Conservation (phyloP, 2,329 filamentous ascomycete species). For the Aulographum hederae region DNA sequence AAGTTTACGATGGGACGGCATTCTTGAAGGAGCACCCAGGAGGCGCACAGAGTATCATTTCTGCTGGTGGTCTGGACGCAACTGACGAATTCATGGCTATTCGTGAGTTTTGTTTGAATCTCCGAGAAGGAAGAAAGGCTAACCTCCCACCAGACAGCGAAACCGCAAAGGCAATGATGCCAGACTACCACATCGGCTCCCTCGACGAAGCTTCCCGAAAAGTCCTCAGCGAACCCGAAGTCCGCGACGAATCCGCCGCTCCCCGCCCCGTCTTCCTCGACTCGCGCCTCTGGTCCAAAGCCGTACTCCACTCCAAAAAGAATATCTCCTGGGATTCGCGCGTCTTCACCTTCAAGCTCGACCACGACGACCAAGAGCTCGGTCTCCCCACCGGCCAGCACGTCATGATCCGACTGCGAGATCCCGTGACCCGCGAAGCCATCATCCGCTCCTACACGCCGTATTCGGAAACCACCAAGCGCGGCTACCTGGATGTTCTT, state of each 20-base stretch:
- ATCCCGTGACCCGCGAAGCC: constrained; percentile 49
- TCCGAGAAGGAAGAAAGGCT: constrained; percentile 8
- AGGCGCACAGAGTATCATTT: constrained; percentile 67
- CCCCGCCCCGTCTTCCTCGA: constrained; percentile 50
- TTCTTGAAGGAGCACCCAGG: constrained; percentile 75
- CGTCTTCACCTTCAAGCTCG: constrained; percentile 64
- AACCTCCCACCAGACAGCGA: constrained; percentile 51
- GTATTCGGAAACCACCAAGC: constrained; percentile 43
- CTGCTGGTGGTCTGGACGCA: constrained; percentile 63
- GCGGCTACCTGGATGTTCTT: constrained; percentile 53
- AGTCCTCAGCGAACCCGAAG: constrained; percentile 30
- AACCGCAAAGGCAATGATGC: constrained; percentile 83
- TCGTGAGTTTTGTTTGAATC: constrained; percentile 39
- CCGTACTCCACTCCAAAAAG: constrained; percentile 49
- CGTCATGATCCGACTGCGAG: constrained; percentile 63
- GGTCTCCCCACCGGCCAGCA: constrained; percentile 77
- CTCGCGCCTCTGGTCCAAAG: constrained; percentile 54
- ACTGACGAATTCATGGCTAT: constrained; percentile 87
- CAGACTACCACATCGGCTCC: constrained; percentile 64
- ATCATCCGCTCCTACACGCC: constrained; percentile 83
- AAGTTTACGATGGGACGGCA: constrained; percentile 72
- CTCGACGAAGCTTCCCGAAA: constrained; percentile 43
- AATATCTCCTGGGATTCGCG: constrained; percentile 58
- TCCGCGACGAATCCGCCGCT: constrained; percentile 20
- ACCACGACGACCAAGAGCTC: constrained; percentile 48